Evolutionary conservation across 2,329 filamentous ascomycete genomes (phyloP).

Genomic region (Ophiostoma angusticollis): DNA sequence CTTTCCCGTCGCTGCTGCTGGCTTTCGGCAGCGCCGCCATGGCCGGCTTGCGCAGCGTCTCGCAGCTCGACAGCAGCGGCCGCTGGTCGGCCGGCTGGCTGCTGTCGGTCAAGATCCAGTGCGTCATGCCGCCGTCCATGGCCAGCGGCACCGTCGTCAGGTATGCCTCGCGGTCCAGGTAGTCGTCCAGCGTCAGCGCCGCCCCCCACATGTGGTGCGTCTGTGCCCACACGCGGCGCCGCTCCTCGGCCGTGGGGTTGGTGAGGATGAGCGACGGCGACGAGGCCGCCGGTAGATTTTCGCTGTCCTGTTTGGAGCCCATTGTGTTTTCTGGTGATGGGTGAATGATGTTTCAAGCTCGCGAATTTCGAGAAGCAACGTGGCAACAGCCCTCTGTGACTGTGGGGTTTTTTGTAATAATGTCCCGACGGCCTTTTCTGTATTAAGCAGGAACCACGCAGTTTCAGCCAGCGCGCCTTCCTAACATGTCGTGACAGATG

Average conservation of each 20-base stretch:
- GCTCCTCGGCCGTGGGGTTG: slow-evolving; percentile 45
- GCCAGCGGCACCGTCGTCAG: slow-evolving; percentile 46
- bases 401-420: too few species aligned
- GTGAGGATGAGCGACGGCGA: slow-evolving; percentile 33
- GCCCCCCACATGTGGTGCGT: slow-evolving; percentile 47
- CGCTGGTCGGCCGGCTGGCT: slow-evolving; percentile 26
- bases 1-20: neutral
- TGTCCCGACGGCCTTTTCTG: neutral
- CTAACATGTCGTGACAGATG: too few species aligned
- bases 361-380: too few species aligned
- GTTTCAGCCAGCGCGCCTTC: too few species aligned
- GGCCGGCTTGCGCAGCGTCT: slow-evolving; percentile 48
- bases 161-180: slow-evolving; percentile 46
- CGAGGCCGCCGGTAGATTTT: slow-evolving; percentile 22
- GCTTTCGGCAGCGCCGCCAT: slow-evolving; percentile 16
- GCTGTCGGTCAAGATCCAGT: slow-evolving; percentile 50
- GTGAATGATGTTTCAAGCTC: neutral
- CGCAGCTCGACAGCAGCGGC: slow-evolving; percentile 49
- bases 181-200: slow-evolving; percentile 39
- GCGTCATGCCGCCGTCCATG: slow-evolving; percentile 42
- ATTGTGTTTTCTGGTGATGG: slow-evolving; percentile 14
- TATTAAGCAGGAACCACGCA: too few species aligned
- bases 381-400: neutral
- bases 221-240: slow-evolving; percentile 38
- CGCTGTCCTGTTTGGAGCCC: slow-evolving; percentile 19